Base-by-base conservation (phyloP, 169 alveolate species). In the Babesia ovis region DNA sequence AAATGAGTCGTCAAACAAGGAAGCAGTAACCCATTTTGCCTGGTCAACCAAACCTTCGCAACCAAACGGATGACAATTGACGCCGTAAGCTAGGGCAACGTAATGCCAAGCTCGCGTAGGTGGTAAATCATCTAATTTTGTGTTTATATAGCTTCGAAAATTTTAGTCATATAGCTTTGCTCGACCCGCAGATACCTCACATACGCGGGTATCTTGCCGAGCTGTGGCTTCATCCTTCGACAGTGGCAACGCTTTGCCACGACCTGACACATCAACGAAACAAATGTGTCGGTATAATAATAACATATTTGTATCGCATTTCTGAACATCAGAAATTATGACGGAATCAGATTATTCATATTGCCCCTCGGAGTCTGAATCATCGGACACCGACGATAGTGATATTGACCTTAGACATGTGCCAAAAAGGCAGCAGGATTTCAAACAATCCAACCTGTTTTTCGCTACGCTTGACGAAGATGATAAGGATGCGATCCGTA, bases 401-500 rank as follows among this genome's bases (percentile, higher is more conserved):
- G 53, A 18, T 16, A 2, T 64, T 4, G 42, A 14, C 22, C 61
- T 12, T 29, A 29, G 41, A 31, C 43, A 35, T 3, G 34, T 18
- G 8, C 18, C 43, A 16, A 12, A 46, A 0, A 64, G 62, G 45
- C 45, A 20, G 48, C 11, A 35, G 37, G 54, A 31, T 2, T 8
- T 64, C 22, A 4, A 8, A 34, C 74, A 6, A 34, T 50, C 74
- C 3, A 64, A 64, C 50, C 20, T 64, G 31, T 64, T 64, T 42
- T 64, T 64, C 34, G 53, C 32, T 3, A 25, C 57, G 9, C 23
- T 34, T 6, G 22, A 32, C 20, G 61, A 11, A 2, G 61, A 64
- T 14, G 61, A 43, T 16, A 43, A 46, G 59, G 62, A 45, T 23
- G 50, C 61, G 22, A 1, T 64, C 34, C 74, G 77, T 14, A 79